Base-by-base conservation (phyloP, 345 rosid genomes). In the Erodium maritimum region DNA sequence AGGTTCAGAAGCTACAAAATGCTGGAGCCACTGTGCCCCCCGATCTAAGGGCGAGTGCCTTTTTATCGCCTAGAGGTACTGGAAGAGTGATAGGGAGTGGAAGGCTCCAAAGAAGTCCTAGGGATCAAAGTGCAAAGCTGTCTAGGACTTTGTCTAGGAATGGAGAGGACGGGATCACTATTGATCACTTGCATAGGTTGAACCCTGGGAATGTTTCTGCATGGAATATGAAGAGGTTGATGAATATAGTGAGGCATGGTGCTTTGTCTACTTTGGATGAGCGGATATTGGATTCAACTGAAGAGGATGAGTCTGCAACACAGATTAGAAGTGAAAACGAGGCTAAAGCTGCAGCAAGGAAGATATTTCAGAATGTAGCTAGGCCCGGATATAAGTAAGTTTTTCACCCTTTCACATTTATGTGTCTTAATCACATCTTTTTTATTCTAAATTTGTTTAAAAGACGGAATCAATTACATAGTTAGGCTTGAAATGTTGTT, bases 191-290 rank as follows among this genome's bases (percentile, higher is more conserved):
- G 61, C 95, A 87, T 19, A 87, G 76, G 69, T 74, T 93, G 59
- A 93, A 82, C 54, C 67, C 70, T 12, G 81, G 78, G 82, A 93
- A 93, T 23, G 58, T 93, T 9, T 93, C 97, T 0, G 99, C 99
- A 18, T 93, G 99, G 99, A 89, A 83, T 56, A 93, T 93, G 99
- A 93, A 93, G 81, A 83, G 95, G 61, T 69, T 93, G 77, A 75
- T 93, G 78, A 93, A 85, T 23, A 80, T 93, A 50, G 97, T 93
- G 9, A 72, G 87, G 63, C 69, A 78, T 2, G 99, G 88, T 11
- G 69, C 88, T 0, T 69, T 93, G 29, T 67, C 95, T 1, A 93
- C 99, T 19, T 61, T 93, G 71, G 96, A 85, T 21, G 99, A 93
- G 61, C 95, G 87, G 37, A 61, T 81, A 22, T 69, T 75, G 17